A percentile compares a stretch with the other conserved stretches of the same genome.
Evolutionary conservation across 2,329 filamentous ascomycete genomes (phyloP).

Genomic region (Monosporascus sp.): DNA sequence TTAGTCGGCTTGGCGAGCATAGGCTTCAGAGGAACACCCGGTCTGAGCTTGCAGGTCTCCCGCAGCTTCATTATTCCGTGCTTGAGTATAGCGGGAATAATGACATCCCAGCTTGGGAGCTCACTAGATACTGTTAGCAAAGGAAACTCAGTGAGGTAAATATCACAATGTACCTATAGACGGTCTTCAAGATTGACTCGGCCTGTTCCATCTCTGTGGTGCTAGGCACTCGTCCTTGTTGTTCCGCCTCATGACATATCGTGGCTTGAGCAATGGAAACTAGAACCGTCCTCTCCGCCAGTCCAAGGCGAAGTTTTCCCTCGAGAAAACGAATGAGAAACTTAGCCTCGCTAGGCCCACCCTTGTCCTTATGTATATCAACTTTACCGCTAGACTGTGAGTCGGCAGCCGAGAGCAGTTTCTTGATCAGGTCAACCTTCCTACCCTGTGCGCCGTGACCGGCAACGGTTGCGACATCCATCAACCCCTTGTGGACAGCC

Average conservation of each 20-base stretch:
- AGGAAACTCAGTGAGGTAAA: background rate
- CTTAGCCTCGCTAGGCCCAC: constrained; percentile 90
- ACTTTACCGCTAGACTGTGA: constrained; percentile 67
- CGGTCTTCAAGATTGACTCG: constrained; percentile 79
- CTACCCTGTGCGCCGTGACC: constrained; percentile 84
- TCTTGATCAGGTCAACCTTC: constrained; percentile 94
- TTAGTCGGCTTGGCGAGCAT: constrained; percentile 99
- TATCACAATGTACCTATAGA: constrained; percentile 63
- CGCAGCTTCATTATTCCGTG: constrained; percentile 78
- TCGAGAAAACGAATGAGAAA: constrained; percentile 90
- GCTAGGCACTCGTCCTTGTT: constrained; percentile 64
- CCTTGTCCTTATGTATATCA: constrained; percentile 88
- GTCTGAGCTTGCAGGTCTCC: constrained; percentile 84
- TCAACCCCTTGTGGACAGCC: constrained; percentile 81
- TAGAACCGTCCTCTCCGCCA: constrained; percentile 89
- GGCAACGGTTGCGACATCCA: constrained; percentile 80
- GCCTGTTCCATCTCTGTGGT: constrained; percentile 76
- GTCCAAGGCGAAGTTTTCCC: constrained; percentile 83
- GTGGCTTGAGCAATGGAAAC: constrained; percentile 86
- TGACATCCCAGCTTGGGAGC: constrained; percentile 89
- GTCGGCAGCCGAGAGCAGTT: constrained; percentile 87
- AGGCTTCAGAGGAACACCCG: constrained; percentile 91
- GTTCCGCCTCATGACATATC: constrained; percentile 73
- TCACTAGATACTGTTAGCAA: constrained; percentile 57
- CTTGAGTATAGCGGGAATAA: constrained; percentile 83